Percentiles rank a stretch among this genome's conserved stretches.
These are phyloP conservation scores for Aspergillus cavernicola DNA, from an alignment of 495 filamentous ascomycete species.

Conservation along the genomic window DNA sequence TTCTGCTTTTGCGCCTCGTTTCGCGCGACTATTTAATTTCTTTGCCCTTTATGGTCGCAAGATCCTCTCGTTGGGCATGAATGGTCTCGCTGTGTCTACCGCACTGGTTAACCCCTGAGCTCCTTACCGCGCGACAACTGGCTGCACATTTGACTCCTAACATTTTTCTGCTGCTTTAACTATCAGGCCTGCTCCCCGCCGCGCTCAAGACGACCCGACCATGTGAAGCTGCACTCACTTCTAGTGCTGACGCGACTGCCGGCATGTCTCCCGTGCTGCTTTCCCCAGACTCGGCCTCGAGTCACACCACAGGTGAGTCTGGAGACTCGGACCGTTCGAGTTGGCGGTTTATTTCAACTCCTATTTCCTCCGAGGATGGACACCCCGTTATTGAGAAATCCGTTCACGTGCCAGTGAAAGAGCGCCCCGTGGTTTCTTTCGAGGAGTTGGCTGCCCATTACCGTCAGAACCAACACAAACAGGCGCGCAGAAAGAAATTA, in stretches of 20 bases:
- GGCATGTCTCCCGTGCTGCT: conserved; percentile 19
- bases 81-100: neutral
- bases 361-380: conserved; percentile 22
- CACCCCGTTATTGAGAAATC: conserved; percentile 7
- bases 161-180: conserved; percentile 11
- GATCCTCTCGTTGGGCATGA: conserved; percentile 3
- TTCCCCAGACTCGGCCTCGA: conserved; percentile 12
- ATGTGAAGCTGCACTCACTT: conserved; percentile 33
- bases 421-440: conserved; percentile 34
- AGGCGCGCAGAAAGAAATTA: conserved; percentile 36
- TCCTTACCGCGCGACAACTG: neutral
- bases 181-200: conserved; percentile 27
- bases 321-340: conserved; percentile 37
- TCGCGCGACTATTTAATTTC: neutral
- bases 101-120: neutral
- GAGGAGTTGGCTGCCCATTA: conserved; percentile 42
- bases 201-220: conserved; percentile 24
- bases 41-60: conserved; percentile 5
- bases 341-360: conserved; percentile 27
- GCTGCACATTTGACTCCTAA: conserved; percentile 8
- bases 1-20: conserved; percentile 10
- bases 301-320: conserved; percentile 37
- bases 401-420: conserved; percentile 18
- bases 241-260: conserved; percentile 25
- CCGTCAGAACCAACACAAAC: conserved; percentile 43